phyloP scores from a whole-genome alignment of 176 grass and related monocot genomes.

The Carex pumila region DNA sequence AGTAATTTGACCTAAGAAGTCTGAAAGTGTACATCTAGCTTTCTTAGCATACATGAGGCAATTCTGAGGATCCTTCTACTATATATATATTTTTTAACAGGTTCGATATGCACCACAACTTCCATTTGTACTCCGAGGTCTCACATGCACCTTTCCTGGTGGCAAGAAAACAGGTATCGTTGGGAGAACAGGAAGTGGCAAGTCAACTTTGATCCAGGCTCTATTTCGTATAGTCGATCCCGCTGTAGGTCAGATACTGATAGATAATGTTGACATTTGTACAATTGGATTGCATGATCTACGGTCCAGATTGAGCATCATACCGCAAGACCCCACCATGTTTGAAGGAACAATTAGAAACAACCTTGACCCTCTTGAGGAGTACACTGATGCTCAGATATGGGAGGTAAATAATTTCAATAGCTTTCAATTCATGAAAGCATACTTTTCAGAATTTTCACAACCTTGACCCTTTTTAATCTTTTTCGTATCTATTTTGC shows the following conservation, averaged over 20 bases:
- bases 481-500: not conserved
- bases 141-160: conserved; percentile 58
- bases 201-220: conserved; percentile 77
- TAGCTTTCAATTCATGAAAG: not conserved
- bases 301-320: conserved; percentile 75
- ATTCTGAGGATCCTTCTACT: not conserved
- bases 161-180: conserved; percentile 87
- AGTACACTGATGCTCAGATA: conserved; percentile 71
- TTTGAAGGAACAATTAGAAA: conserved; percentile 85
- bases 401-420: conserved; percentile 60
- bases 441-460: not conserved
- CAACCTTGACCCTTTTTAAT: not conserved
- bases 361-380: conserved; percentile 78
- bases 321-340: conserved; percentile 88
- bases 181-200: conserved; percentile 87
- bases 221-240: conserved; percentile 86
- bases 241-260: conserved; percentile 52
- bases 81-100: conserved; percentile 30
- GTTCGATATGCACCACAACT: conserved; percentile 58
- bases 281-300: conserved; percentile 85
- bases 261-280: conserved; percentile 65
- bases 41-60: not conserved
- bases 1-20: not conserved
- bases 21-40: conserved; percentile 1
- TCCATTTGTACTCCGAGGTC: conserved; percentile 71